These are phyloP conservation scores for Nothophoma quercina DNA, from an alignment of 2,329 filamentous ascomycete genomes.

Conservation along the genomic window DNA sequence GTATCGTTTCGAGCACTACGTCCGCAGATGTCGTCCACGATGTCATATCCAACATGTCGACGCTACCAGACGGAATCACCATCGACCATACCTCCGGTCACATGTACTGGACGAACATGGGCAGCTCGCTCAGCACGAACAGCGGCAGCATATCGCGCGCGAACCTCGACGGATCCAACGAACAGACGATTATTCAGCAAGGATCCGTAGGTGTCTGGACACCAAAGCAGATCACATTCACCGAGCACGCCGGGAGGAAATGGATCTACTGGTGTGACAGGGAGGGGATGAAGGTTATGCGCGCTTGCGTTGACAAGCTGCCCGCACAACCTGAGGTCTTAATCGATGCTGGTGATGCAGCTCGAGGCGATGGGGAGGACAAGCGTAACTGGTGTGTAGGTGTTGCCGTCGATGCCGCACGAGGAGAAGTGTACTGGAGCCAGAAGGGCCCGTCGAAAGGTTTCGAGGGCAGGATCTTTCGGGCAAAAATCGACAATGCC, in stretches of 20 bases:
- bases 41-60: slow-evolving; percentile 14
- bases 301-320: slow-evolving; percentile 22
- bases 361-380: slow-evolving; percentile 30
- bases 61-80: slow-evolving; percentile 43
- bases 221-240: slow-evolving; percentile 51
- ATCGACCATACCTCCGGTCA: slow-evolving; percentile 24
- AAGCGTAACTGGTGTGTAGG: slow-evolving; percentile 64
- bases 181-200: slow-evolving; percentile 52
- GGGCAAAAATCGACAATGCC: slow-evolving; percentile 57
- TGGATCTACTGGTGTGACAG: slow-evolving; percentile 54
- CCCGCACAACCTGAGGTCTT: slow-evolving; percentile 12
- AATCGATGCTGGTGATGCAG: slow-evolving; percentile 9
- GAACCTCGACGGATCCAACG: slow-evolving; percentile 59
- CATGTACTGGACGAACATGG: slow-evolving; percentile 45
- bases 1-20: slow-evolving; percentile 7
- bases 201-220: slow-evolving; percentile 52
- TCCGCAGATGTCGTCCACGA: not conserved
- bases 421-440: slow-evolving; percentile 64
- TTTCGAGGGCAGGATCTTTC: slow-evolving; percentile 61
- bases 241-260: slow-evolving; percentile 22
- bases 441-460: slow-evolving; percentile 66
- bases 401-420: slow-evolving; percentile 55
- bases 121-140: slow-evolving; percentile 26
- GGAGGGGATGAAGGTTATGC: slow-evolving; percentile 51
- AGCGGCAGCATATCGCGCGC: slow-evolving; percentile 56